Base-by-base conservation (phyloP, 169 alveolate species). In the Haemoproteus tartakovskyi region DNA sequence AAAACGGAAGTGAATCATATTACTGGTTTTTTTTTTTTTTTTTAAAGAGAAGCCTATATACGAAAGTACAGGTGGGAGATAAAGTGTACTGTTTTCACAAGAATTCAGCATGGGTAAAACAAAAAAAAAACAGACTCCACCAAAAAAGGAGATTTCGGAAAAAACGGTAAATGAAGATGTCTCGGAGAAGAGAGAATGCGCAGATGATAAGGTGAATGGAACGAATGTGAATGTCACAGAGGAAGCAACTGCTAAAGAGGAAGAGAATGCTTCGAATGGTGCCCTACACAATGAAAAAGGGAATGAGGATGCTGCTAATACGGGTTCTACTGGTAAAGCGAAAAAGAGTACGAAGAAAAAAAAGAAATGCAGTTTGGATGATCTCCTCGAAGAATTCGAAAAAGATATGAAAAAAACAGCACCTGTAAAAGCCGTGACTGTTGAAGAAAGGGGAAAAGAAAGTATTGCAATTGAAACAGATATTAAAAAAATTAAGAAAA, bases 291-390 rank as follows among this genome's bases (percentile, higher is more conserved):
- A n/a, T n/a, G n/a, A n/a, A n/a, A 45, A 6, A 6, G n/a, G n/a
- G 6, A 64, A 63, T 6, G 30, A 5, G 0, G 30, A 41, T 18
- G 33, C 11, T 27, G 19, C 3, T 11, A 27, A 18, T 14, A 56
- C 24, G 8, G 43, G 18, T n/a, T 33, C 52, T 12, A 56, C 22
- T 18, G n/a, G 26, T 2, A 24, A 43, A 11, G 27, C 22, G 4
- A 57, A 57, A 27, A 60, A 46, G 52, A 74, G 21, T 19, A 74
- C 54, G 61, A 30, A 38, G 29, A 74, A 74, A 41, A 74, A 74
- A 48, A 74, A 74, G 19, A 43, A 29, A 26, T 70, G 45, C 41
- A 74, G 57, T 22, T 22, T 74, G 26, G 84, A 74, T 19, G 37
- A 46, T 22, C 54, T 74, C 30, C 45, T 74, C 18, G 47, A 18